These are phyloP conservation scores for Hamamelis virginiana DNA, from an alignment of 164 flowering plant species.

Conservation along the genomic window DNA sequence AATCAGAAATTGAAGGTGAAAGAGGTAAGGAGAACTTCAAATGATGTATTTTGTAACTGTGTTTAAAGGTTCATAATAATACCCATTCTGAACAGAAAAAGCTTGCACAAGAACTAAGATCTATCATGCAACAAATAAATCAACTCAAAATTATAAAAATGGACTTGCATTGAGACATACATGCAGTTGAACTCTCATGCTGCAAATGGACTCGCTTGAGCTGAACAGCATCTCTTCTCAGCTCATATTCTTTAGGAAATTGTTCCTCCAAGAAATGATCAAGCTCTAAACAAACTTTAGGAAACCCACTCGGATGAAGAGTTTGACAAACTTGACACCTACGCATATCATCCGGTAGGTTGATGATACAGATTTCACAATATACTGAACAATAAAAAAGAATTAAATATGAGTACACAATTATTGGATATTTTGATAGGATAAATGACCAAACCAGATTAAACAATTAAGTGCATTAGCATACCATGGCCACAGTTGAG, in stretches of 20 bases:
- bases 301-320: slow-evolving; percentile 55
- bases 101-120: neutral
- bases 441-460: neutral
- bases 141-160: neutral
- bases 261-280: slow-evolving; percentile 63
- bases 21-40: no score
- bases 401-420: slow-evolving; percentile 1
- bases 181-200: slow-evolving; percentile 23
- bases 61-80: no score
- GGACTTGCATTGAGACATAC: slow-evolving; percentile 32
- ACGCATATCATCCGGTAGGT: slow-evolving; percentile 29
- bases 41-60: no score
- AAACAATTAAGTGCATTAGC: slow-evolving; percentile 3
- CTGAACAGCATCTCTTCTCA: slow-evolving; percentile 42
- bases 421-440: neutral
- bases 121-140: neutral
- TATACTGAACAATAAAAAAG: slow-evolving; percentile 41
- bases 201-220: slow-evolving; percentile 22
- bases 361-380: slow-evolving; percentile 57
- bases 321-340: slow-evolving; percentile 61
- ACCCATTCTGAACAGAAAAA: neutral
- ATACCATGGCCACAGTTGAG: slow-evolving; percentile 97
- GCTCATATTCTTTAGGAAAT: slow-evolving; percentile 55
- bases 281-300: slow-evolving; percentile 74
- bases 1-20: neutral